Evolutionary conservation across 2,329 filamentous ascomycete genomes (phyloP).

Genomic region (Trichocomaceae sp.): DNA sequence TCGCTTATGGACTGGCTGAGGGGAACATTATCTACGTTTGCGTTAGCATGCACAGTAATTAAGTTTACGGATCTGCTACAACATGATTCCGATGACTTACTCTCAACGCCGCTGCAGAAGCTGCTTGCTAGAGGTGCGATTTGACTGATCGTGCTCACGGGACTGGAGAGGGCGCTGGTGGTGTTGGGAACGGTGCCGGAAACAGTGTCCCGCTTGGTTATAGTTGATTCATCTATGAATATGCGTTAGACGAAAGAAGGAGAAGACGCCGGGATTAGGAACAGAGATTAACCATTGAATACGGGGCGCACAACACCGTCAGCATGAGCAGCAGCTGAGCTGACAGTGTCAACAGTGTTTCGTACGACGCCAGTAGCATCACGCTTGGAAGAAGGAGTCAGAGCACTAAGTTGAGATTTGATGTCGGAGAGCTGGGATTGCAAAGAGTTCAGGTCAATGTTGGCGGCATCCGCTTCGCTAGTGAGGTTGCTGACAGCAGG

Average conservation of each 20-base stretch:
- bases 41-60: background rate
- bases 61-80: background rate
- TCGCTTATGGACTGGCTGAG: constrained; percentile 6
- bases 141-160: constrained; percentile 3
- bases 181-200: background rate
- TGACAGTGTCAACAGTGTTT: constrained; percentile 6
- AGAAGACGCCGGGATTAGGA: background rate
- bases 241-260: background rate
- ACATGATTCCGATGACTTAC: background rate
- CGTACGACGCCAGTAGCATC: constrained; percentile 3
- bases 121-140: constrained; percentile 8
- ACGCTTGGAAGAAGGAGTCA: constrained; percentile 11
- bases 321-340: background rate
- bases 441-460: constrained; percentile 8
- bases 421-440: constrained; percentile 12
- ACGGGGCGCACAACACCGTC: constrained; percentile 1
- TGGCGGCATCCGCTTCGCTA: background rate
- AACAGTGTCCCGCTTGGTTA: constrained; percentile 7
- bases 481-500: constrained; percentile 1
- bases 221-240: background rate
- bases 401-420: constrained; percentile 13
- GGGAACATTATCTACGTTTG: constrained; percentile 5
- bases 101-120: constrained; percentile 10
- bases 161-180: constrained; percentile 5
- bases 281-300: background rate